Base-by-base conservation (phyloP, 148 eudicot genomes). In the Agrostemma githago region DNA sequence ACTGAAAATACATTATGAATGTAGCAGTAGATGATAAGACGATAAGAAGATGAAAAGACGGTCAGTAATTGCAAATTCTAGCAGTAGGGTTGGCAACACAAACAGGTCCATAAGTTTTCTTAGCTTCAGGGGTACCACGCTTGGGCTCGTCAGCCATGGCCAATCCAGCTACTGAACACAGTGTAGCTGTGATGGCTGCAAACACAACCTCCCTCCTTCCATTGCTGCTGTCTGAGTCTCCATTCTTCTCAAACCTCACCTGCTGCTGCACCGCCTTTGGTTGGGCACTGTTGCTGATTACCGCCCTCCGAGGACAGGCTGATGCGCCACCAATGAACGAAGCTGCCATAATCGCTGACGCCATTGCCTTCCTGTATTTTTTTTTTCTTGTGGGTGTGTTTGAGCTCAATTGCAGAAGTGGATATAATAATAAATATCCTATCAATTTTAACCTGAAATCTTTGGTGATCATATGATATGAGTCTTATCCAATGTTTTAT, bases 51-150 rank as follows among this genome's bases (percentile, higher is more conserved):
- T 6, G 5, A 20, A 34, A 42, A 14, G 14, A 51, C 66, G 39
- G 20, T 86, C 75, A 86, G 67, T 86, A 73, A 79, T 77, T 70
- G 74, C 85, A 84, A 66, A 86, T 76, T 68, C 39, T 82, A 61
- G 89, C 89, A 68, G 89, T 86, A 2, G 89, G 89, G 74, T 84
- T 86, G 68, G 87, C 74, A 62, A 84, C 81, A 76, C 89, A 86
- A 38, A 86, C 84, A 41, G 87, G 75, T 2, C 77, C 77, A 74
- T 82, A 84, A 19, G 65, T 53, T 70, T 84, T 84, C 84, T 61
- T 84, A 44, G 89, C 85, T 48, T 76, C 84, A 1, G 82, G 57
- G 21, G 81, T 54, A 5, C 89, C 89, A 21, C 77, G 80, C 54
- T 80, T 78, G 1, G 82, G 87, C 56, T 78, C 86, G 17, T 66